A percentile compares a stretch with the other conserved stretches of the same genome.
These are phyloP conservation scores for Herpetomonas samuelpessoai DNA, from an alignment of 208 protist species.

Conservation along the genomic window DNA sequence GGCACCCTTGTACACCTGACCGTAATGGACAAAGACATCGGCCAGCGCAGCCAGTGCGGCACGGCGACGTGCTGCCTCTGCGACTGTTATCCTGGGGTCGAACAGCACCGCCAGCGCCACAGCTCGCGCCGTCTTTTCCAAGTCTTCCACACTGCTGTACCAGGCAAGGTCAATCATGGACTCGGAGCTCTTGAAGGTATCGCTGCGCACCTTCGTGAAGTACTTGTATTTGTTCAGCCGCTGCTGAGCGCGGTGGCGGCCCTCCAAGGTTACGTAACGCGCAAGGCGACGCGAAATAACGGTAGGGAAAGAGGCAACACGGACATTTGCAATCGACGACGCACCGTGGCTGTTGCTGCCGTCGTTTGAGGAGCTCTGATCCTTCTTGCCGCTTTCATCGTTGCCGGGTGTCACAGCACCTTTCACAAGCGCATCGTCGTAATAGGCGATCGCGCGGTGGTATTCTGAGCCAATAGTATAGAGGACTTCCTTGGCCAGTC, in stretches of 20 bases:
- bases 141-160: constrained; percentile 63
- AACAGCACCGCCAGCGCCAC: constrained; percentile 55
- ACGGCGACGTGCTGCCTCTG: constrained; percentile 32
- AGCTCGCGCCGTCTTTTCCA: constrained; percentile 64
- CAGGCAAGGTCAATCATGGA: constrained; percentile 81
- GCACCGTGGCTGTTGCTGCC: background rate
- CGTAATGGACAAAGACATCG: constrained; percentile 58
- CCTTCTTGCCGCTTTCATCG: background rate
- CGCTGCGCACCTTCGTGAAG: constrained; percentile 43
- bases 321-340: background rate
- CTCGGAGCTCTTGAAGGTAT: constrained; percentile 72
- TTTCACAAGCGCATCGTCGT: constrained; percentile 24
- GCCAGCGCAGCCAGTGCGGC: constrained; percentile 56
- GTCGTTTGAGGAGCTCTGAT: background rate
- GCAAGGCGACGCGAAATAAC: constrained; percentile 13
- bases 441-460: constrained; percentile 50
- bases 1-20: constrained; percentile 72
- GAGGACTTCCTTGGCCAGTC: constrained; percentile 79
- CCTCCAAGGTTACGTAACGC: constrained; percentile 21
- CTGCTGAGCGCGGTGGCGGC: constrained; percentile 45
- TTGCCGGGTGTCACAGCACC: background rate
- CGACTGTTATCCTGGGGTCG: constrained; percentile 31
- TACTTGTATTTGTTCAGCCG: constrained; percentile 30
- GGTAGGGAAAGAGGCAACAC: constrained; percentile 7
- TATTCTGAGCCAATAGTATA: constrained; percentile 70